Evolutionary conservation across 2,329 filamentous ascomycete genomes (phyloP).

Genomic region (Colletotrichum agaves): DNA sequence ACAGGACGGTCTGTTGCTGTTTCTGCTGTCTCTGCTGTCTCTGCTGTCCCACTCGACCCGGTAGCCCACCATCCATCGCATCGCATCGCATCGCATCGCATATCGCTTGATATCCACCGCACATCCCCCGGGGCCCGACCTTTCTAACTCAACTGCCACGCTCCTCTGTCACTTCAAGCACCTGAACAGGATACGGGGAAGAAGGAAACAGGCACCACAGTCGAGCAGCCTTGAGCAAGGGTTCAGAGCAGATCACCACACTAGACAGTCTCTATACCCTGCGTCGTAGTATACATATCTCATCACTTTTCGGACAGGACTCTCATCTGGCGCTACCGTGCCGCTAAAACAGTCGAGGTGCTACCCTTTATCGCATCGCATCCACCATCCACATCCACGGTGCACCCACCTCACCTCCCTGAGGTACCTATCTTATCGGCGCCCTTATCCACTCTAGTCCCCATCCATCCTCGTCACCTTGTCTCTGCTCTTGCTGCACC

Average conservation of each 20-base stretch:
- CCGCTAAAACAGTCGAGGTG: conserved; percentile 20
- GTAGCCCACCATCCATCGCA: too few relatives aligned
- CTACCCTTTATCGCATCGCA: conserved; percentile 36
- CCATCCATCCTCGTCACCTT: conserved; percentile 35
- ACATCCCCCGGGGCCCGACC: background rate
- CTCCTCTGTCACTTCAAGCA: too few relatives aligned
- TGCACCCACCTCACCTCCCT: background rate
- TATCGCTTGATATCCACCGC: conserved; percentile 3
- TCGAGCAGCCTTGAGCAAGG: background rate
- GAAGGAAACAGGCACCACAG: background rate
- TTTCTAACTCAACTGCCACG: too few relatives aligned
- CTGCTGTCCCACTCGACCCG: conserved; percentile 17
- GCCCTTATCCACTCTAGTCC: conserved; percentile 19
- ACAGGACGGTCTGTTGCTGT: background rate
- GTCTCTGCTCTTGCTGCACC: conserved; percentile 22
- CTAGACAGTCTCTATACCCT: too few relatives aligned
- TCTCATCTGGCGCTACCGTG: conserved; percentile 17
- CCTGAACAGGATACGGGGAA: background rate
- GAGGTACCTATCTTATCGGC: conserved; percentile 31
- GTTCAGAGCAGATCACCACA: background rate
- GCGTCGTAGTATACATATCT: too few relatives aligned
- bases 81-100: conserved; percentile 8
- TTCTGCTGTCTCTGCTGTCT: conserved; percentile 13
- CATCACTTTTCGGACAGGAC: background rate
- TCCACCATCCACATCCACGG: conserved; percentile 4